Evolutionary conservation across 495 filamentous ascomycete species (phyloP).

Genomic region (Hypoxylon trugodes): DNA sequence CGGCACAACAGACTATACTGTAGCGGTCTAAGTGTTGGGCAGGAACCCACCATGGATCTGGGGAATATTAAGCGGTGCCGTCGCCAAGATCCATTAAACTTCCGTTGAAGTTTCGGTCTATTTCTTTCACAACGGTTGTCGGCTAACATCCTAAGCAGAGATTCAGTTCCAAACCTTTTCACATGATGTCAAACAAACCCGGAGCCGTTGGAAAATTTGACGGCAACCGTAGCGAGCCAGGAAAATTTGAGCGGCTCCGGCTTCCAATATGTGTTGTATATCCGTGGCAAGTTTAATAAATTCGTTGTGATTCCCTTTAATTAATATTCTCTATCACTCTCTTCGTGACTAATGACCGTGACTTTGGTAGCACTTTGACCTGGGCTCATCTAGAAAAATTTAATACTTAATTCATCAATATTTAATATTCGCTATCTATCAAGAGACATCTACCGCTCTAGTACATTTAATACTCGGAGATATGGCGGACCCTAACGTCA

Average conservation of each 20-base stretch:
- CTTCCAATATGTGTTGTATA: slow-evolving; percentile 5
- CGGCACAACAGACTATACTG: slow-evolving; percentile 26
- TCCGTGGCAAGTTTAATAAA: slow-evolving; percentile 27
- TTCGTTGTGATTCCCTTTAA: slow-evolving; percentile 12
- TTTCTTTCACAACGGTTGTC: slow-evolving; percentile 35
- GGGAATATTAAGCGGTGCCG: slow-evolving; percentile 13
- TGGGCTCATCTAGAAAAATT: no score
- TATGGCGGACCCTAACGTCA: slow-evolving; percentile 21
- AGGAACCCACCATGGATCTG: background rate
- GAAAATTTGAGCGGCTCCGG: slow-evolving; percentile 16
- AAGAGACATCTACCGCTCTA: background rate
- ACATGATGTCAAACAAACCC: slow-evolving; percentile 11
- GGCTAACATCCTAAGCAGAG: slow-evolving; percentile 5
- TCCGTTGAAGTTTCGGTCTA: slow-evolving; percentile 3
- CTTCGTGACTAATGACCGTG: slow-evolving; percentile 2
- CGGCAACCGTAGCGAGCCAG: background rate
- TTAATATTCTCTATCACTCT: background rate
- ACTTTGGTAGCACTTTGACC: background rate
- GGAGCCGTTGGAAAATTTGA: slow-evolving; percentile 4
- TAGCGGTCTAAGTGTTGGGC: slow-evolving; percentile 23
- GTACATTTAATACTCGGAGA: background rate
- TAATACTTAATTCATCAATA: background rate
- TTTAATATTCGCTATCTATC: background rate
- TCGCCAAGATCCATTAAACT: slow-evolving; percentile 26
- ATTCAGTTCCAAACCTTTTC: background rate